Conservation (phyloP, 805 yeast species). For the Allodekkera sacchari region DNA sequence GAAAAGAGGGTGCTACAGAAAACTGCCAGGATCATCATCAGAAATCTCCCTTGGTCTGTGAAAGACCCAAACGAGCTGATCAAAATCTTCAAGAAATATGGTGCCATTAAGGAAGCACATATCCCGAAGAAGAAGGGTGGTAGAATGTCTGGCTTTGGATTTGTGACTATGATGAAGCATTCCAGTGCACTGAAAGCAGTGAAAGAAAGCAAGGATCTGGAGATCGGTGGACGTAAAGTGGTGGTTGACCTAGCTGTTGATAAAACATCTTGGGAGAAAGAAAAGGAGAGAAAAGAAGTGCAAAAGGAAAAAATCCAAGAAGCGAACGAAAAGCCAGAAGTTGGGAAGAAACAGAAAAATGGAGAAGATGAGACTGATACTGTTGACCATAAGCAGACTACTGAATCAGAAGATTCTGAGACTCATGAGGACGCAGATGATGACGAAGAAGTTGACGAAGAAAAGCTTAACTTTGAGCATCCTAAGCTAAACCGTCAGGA, state of each 20-base stretch:
- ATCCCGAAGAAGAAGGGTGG: constrained; percentile 88
- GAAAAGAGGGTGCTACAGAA: constrained; percentile 37
- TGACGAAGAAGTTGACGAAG: constrained; percentile 20
- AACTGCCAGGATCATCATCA: constrained; percentile 75
- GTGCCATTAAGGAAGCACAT: constrained; percentile 80
- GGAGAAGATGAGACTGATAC: constrained; percentile 29
- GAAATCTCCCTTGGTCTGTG: constrained; percentile 96
- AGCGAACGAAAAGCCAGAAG: constrained; percentile 29
- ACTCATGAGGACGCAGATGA: constrained; percentile 20
- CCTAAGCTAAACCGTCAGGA: constrained; percentile 55
- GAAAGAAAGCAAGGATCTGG: constrained; percentile 62
- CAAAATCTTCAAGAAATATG: constrained; percentile 65
- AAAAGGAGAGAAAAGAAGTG: constrained; percentile 35
- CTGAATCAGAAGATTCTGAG: constrained; percentile 25
- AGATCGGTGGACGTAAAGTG: constrained; percentile 83
- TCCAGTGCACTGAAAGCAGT: constrained; percentile 75
- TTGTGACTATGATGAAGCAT: constrained; percentile 79
- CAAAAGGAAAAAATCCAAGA: constrained; percentile 32
- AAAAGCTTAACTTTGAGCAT: constrained; percentile 24
- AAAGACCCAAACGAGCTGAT: constrained; percentile 66
- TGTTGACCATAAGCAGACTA: constrained; percentile 24
- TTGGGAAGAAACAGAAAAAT: constrained; percentile 27
- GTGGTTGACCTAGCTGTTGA: constrained; percentile 92
- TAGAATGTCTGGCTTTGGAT: constrained; percentile 89
- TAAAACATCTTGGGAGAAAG: constrained; percentile 71